phyloP scores from a whole-genome alignment of 306 rosid genomes.

The Dryas octopetala region DNA sequence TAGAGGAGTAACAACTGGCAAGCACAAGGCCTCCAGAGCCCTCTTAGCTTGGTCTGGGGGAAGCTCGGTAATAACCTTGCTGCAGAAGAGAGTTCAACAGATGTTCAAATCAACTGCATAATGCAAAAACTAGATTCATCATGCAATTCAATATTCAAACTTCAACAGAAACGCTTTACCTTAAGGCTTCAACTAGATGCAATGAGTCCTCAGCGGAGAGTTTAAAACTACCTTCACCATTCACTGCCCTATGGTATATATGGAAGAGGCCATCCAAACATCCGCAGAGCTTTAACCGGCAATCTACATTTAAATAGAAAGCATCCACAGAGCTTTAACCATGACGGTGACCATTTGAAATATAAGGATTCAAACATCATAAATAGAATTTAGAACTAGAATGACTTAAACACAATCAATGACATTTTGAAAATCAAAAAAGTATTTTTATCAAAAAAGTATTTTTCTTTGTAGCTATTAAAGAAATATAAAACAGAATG shows the following conservation, averaged over 20 bases:
- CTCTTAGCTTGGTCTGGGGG: constrained; percentile 84
- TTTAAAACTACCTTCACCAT: constrained; percentile 86
- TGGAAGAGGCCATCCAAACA: constrained; percentile 90
- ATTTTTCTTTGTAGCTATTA: not conserved
- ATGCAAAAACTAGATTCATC: constrained; percentile 17
- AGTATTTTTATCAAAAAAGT: not conserved
- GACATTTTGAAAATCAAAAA: not conserved
- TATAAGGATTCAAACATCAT: too few species aligned
- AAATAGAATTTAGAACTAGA: not conserved
- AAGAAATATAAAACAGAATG: not conserved
- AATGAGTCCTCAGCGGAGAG: constrained; percentile 92
- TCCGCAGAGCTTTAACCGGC: constrained; percentile 95
- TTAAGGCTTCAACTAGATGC: constrained; percentile 94
- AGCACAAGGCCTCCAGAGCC: constrained; percentile 88
- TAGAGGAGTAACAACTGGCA: constrained; percentile 88
- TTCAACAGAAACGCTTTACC: constrained; percentile 46
- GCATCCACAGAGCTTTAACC: not conserved
- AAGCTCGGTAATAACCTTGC: constrained; percentile 94
- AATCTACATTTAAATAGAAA: constrained; percentile 47
- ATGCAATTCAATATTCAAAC: constrained; percentile 25
- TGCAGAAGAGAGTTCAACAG: constrained; percentile 33
- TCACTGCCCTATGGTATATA: constrained; percentile 77
- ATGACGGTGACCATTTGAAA: not conserved
- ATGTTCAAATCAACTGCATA: constrained; percentile 31
- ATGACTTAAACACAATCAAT: not conserved